Evolutionary conservation across 139 green algal genomes (phyloP).

Genomic region (Closterium sp.): DNA sequence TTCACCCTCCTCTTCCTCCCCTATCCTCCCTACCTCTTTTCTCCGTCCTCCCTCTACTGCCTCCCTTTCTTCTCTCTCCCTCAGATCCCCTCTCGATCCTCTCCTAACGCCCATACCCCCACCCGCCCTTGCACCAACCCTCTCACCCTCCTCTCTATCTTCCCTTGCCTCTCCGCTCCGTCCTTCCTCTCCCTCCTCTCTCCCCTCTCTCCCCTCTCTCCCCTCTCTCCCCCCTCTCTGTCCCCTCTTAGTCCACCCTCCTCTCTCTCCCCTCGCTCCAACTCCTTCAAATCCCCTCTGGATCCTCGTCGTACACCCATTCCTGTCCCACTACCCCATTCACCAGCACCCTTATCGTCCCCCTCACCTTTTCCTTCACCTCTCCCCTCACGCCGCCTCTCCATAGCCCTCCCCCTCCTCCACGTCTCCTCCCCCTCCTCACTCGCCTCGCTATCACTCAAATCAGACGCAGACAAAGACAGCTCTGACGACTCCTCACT

Average conservation of each 20-base stretch:
- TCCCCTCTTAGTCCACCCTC: no score
- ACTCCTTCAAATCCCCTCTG: not conserved
- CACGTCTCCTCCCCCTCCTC: not conserved
- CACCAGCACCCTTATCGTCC: not conserved
- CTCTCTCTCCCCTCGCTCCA: not conserved
- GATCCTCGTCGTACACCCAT: not conserved
- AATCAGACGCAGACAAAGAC: not conserved
- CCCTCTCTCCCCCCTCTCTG: not conserved
- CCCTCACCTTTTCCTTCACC: not conserved
- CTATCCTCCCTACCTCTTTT: not conserved
- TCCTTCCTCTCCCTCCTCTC: no score
- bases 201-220: not conserved
- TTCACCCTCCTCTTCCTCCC: not conserved
- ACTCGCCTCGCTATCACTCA: not conserved
- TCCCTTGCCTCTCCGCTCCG: no score
- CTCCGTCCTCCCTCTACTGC: not conserved
- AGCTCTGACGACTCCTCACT: not conserved
- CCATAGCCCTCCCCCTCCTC: not conserved
- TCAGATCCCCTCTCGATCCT: not conserved
- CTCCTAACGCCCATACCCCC: not conserved
- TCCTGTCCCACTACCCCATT: not conserved
- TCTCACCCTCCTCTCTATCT: no score
- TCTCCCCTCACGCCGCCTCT: not conserved
- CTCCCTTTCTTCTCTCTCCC: not conserved
- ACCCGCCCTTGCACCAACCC: no score